These are phyloP conservation scores for Phytophthora multivora DNA, from an alignment of 352 stramenopile genomes.

Conservation along the genomic window DNA sequence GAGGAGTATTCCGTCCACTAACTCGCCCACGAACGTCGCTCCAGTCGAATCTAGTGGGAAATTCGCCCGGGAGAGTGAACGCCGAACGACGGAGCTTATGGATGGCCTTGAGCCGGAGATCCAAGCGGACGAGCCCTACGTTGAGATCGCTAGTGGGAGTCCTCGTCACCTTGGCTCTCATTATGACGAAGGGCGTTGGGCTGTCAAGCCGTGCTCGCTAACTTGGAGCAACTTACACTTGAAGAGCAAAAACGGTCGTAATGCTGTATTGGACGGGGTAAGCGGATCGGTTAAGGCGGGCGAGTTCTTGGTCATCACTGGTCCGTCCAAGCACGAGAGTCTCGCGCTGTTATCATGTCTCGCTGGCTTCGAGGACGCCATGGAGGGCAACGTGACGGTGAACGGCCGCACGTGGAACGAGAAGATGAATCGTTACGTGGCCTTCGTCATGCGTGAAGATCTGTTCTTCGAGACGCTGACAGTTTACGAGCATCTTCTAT, in stretches of 20 bases:
- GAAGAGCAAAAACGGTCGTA: slow-evolving; percentile 19
- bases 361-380: slow-evolving; percentile 81
- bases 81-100: slow-evolving; percentile 36
- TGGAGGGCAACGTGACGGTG: slow-evolving; percentile 69
- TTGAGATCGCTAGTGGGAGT: slow-evolving; percentile 29
- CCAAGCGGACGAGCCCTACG: slow-evolving; percentile 33
- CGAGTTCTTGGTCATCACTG: slow-evolving; percentile 67
- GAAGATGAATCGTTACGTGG: slow-evolving; percentile 32
- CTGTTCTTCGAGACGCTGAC: slow-evolving; percentile 88
- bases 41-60: slow-evolving; percentile 4
- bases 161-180: slow-evolving; percentile 15
- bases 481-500: slow-evolving; percentile 89
- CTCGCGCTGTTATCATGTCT: slow-evolving; percentile 93
- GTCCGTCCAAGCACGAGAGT: slow-evolving; percentile 75
- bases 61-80: slow-evolving; percentile 31
- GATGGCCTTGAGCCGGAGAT: slow-evolving; percentile 34
- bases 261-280: slow-evolving; percentile 46
- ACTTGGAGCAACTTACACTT: slow-evolving; percentile 35
- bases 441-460: slow-evolving; percentile 89
- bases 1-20: slow-evolving; percentile 11
- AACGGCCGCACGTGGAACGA: slow-evolving; percentile 61
- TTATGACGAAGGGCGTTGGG: slow-evolving; percentile 5
- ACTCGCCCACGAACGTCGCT: slow-evolving; percentile 1
- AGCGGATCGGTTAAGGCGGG: slow-evolving; percentile 46
- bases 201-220: slow-evolving; percentile 29